Conservation (phyloP, 2,329 filamentous ascomycete species). For the Apiospora pterosperma region DNA sequence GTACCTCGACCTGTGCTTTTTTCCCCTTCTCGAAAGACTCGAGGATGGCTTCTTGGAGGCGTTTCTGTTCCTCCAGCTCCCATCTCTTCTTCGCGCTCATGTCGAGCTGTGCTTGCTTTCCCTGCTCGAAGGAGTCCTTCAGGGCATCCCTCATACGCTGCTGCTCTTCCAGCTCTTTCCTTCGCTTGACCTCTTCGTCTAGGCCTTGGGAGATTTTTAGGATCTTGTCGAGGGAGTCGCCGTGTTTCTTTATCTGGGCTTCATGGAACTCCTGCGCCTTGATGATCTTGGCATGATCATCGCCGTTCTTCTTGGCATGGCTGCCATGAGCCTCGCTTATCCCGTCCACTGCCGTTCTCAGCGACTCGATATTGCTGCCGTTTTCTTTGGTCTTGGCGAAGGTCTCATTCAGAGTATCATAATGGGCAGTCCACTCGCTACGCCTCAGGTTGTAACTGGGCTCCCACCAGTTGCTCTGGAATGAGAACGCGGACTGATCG, state of each 20-base stretch:
- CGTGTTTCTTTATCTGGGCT: background rate
- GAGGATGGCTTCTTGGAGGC: background rate
- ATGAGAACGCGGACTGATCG: background rate
- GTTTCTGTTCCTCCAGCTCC: background rate
- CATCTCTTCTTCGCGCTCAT: background rate
- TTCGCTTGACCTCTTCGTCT: background rate
- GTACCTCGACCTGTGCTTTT: background rate
- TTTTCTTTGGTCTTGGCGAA: conserved; percentile 3
- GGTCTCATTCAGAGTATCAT: background rate
- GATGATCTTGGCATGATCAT: background rate
- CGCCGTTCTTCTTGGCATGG: background rate
- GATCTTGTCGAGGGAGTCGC: background rate
- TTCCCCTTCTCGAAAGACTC: background rate
- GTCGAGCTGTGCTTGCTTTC: background rate
- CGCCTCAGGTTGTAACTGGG: background rate
- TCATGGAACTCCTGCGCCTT: background rate
- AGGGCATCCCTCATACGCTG: background rate
- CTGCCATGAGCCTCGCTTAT: background rate
- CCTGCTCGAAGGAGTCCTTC: background rate
- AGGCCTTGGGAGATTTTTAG: background rate
- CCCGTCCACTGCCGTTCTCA: background rate
- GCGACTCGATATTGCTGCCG: background rate
- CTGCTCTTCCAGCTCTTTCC: background rate
- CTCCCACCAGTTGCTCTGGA: background rate
- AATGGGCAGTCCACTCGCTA: background rate